Evolutionary conservation across 78 protist species (phyloP).

Genomic region (Cavenderia fasciculata): DNA sequence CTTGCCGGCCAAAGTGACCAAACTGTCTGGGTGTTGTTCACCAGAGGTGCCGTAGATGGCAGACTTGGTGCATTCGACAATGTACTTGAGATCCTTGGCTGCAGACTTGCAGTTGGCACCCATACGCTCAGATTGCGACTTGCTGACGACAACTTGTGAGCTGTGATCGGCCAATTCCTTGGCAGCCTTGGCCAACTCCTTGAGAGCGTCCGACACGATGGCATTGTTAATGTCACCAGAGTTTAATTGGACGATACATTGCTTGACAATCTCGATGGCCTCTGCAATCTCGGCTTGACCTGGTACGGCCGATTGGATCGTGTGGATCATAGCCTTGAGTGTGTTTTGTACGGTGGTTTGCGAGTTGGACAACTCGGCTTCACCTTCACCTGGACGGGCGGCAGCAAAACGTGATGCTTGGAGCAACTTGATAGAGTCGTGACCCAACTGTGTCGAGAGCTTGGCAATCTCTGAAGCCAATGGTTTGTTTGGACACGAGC

Average conservation of each 20-base stretch:
- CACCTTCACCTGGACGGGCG: constrained; percentile 71
- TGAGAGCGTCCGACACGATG: constrained; percentile 27
- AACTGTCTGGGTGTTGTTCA: constrained; percentile 37
- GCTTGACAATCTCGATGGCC: constrained; percentile 50
- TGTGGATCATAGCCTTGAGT: constrained; percentile 19
- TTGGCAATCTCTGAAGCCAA: constrained; percentile 42
- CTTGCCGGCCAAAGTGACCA: constrained; percentile 36
- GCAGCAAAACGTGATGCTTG: constrained; percentile 63
- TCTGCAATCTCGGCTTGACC: constrained; percentile 78
- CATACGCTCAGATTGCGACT: constrained; percentile 70
- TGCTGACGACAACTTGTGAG: constrained; percentile 55
- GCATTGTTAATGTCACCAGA: background rate
- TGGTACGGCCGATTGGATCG: constrained; percentile 62
- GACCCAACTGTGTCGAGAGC: constrained; percentile 18
- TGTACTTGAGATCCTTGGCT: constrained; percentile 20
- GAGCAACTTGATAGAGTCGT: constrained; percentile 24
- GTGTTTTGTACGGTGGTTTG: constrained; percentile 35
- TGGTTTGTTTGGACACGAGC: constrained; percentile 39
- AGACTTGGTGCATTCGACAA: constrained; percentile 59
- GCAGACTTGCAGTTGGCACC: constrained; percentile 64
- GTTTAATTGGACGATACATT: constrained; percentile 28
- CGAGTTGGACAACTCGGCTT: constrained; percentile 16
- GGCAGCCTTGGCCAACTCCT: constrained; percentile 16
- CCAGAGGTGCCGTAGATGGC: constrained; percentile 19
- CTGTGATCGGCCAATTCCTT: constrained; percentile 57